phyloP scores from a whole-genome alignment of 2,329 filamentous ascomycete genomes.

The Botrytis porri region DNA sequence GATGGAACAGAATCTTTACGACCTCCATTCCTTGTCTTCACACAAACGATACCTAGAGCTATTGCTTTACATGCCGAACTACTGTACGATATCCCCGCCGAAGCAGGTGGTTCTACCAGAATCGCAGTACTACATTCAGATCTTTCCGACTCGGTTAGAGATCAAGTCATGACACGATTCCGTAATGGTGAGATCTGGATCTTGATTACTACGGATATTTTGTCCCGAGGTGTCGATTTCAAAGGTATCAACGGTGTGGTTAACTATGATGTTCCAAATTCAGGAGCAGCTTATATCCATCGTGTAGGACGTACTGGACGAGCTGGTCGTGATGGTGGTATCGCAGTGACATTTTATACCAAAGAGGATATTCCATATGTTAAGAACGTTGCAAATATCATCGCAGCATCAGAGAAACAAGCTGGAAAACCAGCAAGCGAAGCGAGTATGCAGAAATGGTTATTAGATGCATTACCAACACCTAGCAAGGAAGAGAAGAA shows the following conservation, averaged over 20 bases:
- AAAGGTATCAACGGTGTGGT: constrained; percentile 92
- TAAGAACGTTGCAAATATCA: constrained; percentile 90
- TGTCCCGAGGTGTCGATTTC: constrained; percentile 92
- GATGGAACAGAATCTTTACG: constrained; percentile 52
- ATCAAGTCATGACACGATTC: constrained; percentile 83
- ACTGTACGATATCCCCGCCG: constrained; percentile 87
- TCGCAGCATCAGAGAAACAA: constrained; percentile 76
- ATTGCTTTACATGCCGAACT: constrained; percentile 85
- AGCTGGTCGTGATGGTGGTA: constrained; percentile 80
- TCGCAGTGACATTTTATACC: constrained; percentile 92
- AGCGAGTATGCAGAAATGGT: constrained; percentile 73
- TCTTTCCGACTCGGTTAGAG: constrained; percentile 71
- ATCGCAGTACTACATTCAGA: constrained; percentile 90
- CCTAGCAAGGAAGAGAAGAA: constrained; percentile 81
- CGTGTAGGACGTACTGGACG: constrained; percentile 88
- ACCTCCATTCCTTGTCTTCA: constrained; percentile 92
- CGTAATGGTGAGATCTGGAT: constrained; percentile 93
- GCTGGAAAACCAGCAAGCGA: constrained; percentile 50
- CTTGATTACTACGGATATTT: constrained; percentile 89
- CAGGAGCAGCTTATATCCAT: constrained; percentile 86
- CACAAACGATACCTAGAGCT: constrained; percentile 90
- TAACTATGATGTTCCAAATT: constrained; percentile 96
- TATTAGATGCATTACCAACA: constrained; percentile 81
- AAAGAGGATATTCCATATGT: constrained; percentile 90
- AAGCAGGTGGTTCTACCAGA: constrained; percentile 78